These are phyloP conservation scores for Cetradonia linearis DNA, from an alignment of 495 filamentous ascomycete genomes.

Conservation along the genomic window DNA sequence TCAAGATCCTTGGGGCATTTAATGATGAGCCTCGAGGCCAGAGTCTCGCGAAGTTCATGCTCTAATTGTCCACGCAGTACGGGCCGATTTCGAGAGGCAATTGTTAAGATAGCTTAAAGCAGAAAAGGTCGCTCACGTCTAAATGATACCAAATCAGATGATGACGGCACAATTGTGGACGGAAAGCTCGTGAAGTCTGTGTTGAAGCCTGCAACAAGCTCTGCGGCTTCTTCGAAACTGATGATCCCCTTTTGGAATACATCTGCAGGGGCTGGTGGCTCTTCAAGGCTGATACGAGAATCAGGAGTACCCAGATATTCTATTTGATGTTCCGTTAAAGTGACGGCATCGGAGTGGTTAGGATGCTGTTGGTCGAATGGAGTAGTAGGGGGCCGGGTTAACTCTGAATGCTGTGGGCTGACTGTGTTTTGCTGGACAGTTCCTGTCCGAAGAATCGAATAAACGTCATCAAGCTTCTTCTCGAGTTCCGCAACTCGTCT, in stretches of 20 bases:
- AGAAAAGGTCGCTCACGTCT: constrained; percentile 22
- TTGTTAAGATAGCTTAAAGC: constrained; percentile 22
- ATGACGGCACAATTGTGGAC: background rate
- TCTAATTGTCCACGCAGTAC: constrained; percentile 20
- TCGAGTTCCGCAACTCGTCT: constrained; percentile 16
- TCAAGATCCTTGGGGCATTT: constrained; percentile 25
- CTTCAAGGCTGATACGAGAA: background rate
- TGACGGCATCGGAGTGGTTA: background rate
- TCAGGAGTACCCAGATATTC: background rate
- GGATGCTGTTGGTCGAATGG: background rate
- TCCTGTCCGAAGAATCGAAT: constrained; percentile 9
- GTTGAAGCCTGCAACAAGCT: constrained; percentile 10
- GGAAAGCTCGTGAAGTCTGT: constrained; percentile 1
- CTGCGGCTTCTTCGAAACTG: constrained; percentile 6
- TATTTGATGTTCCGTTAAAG: background rate
- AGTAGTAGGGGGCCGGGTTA: background rate
- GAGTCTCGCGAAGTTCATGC: constrained; percentile 14
- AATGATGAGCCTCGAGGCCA: constrained; percentile 20
- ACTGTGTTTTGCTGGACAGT: background rate
- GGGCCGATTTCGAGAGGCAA: constrained; percentile 17
- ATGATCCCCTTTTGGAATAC: constrained; percentile 12
- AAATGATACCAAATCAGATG: constrained; percentile 14
- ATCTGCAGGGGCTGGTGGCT: constrained; percentile 2
- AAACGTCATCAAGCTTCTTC: constrained; percentile 16
- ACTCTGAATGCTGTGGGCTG: background rate